Evolutionary conservation across 352 stramenopile genomes (phyloP), one percentile per base, ranked within the genome.

Genomic region (Stramenopiles sp.): DNA sequence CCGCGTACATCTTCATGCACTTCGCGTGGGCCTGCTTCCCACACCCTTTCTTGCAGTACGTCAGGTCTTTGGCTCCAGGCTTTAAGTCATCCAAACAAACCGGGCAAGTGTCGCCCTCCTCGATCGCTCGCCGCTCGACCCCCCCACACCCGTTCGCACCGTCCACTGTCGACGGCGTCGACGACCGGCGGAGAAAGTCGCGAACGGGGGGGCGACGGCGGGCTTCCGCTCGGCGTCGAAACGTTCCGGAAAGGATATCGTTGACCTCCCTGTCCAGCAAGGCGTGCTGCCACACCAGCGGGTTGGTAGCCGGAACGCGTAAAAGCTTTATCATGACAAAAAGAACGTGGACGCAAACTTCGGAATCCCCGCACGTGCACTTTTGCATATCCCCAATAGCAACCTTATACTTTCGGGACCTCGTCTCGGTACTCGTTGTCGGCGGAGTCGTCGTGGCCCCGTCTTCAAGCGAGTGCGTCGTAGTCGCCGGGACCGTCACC

Each of bases 261-360:
- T 34, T 0, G 34, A 87, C 84, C 83, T 92, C 86, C 3, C 83
- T 90, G 77, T 92, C 86, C 48, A 89, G 84, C 32, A 92, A 79
- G 1, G 86, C 90, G 74, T 89, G 88, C 76, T 92, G 86, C 86
- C 86, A 92, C 35, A 92, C 83, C 32, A 90, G 78, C 1, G 86
- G 83, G 30, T 79, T 85, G 4, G 84, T 85, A 32, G 81, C 75
- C 25, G 84, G 85, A 0, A 92, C 84, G 32, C 85, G 84, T 30
- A 90, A 76, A 4, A 91, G 82, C 83, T 87, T 90, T 68, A 92
- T 84, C 84, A 92, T 89, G 31, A 92, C 85, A 73, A 92, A 92
- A 35, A 92, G 79, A 6, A 92, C 83, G 75, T 92, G 86, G 34
- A 88, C 82, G 74, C 86, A 90, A n/a, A 92, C 81, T 32, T 92